Conservation (phyloP, 2,329 filamentous ascomycete species). For the Colletotrichum liriopes region DNA sequence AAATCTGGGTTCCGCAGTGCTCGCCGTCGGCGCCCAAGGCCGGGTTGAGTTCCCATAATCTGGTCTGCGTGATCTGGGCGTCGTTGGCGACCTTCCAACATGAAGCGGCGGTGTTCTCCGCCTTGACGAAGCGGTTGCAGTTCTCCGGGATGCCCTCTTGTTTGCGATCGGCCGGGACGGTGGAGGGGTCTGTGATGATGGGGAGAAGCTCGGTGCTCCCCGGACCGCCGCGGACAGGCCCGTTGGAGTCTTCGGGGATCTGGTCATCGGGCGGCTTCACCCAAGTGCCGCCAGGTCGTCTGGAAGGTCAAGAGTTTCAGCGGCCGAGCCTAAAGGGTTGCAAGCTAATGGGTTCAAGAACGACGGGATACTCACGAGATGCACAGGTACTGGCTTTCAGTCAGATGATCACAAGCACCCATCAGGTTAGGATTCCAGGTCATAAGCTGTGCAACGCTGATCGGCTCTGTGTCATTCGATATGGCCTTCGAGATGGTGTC, state of each 20-base stretch:
- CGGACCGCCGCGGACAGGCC: slow-evolving; percentile 38
- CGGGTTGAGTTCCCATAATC: no score
- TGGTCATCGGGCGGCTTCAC: slow-evolving; percentile 20
- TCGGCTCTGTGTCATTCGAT: no score
- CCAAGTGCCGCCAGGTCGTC: slow-evolving; percentile 26
- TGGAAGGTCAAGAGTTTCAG: not conserved
- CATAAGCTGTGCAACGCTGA: slow-evolving; percentile 17
- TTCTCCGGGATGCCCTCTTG: slow-evolving; percentile 30
- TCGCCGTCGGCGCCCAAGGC: slow-evolving; percentile 26
- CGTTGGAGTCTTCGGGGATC: slow-evolving; percentile 30
- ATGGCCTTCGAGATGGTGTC: no score
- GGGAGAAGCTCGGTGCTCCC: slow-evolving; percentile 33
- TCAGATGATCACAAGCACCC: slow-evolving; percentile 35
- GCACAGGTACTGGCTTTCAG: slow-evolving; percentile 29
- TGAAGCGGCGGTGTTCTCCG: slow-evolving; percentile 9
- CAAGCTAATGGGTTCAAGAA: no score
- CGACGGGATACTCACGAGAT: not conserved
- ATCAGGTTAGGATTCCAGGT: slow-evolving; percentile 37
- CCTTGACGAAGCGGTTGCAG: slow-evolving; percentile 27
- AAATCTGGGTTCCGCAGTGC: slow-evolving; percentile 47
- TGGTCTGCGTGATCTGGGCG: no score
- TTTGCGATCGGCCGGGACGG: slow-evolving; percentile 5
- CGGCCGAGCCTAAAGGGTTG: no score
- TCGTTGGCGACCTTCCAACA: not conserved
- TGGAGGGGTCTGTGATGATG: slow-evolving; percentile 15